These are phyloP conservation scores for Aureobasidium pullulans DNA, from an alignment of 2,329 filamentous ascomycete genomes.

Conservation along the genomic window DNA sequence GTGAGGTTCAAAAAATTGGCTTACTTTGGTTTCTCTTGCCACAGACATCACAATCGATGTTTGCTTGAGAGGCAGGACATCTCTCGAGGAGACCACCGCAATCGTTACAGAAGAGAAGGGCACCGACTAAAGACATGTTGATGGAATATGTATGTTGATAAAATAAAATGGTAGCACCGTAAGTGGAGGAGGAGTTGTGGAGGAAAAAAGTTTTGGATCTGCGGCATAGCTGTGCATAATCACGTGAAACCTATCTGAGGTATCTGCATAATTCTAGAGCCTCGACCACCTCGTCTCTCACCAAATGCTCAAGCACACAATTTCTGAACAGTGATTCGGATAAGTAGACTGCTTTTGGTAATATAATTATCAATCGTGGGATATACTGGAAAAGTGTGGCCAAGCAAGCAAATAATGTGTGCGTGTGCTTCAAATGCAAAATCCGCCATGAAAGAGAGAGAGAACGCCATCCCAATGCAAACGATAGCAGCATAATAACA, in stretches of 20 bases:
- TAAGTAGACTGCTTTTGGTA: not conserved
- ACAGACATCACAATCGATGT: conserved; percentile 80
- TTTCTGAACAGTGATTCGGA: not conserved
- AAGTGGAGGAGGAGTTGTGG: not conserved
- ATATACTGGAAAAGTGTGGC: not conserved
- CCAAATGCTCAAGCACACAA: too few relatives aligned
- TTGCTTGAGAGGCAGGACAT: conserved; percentile 68
- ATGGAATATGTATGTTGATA: not conserved
- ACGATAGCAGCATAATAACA: not conserved
- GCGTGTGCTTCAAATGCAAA: not conserved
- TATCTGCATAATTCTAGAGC: not conserved
- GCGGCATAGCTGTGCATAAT: not conserved
- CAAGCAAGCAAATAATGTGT: not conserved
- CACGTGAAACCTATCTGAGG: not conserved
- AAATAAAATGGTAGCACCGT: not conserved
- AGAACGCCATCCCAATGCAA: not conserved
- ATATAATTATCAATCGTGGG: not conserved
- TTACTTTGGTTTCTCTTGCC: conserved; percentile 76
- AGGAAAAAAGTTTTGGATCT: conserved; percentile 4
- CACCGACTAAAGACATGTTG: conserved; percentile 82
- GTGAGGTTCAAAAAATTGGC: not conserved
- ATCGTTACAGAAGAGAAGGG: conserved; percentile 84
- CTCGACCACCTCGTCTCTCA: not conserved
- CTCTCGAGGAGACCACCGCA: conserved; percentile 85
- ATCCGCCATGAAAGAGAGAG: not conserved